Base-by-base conservation (phyloP, 129 eudicot genomes). In the Tagetes patula region DNA sequence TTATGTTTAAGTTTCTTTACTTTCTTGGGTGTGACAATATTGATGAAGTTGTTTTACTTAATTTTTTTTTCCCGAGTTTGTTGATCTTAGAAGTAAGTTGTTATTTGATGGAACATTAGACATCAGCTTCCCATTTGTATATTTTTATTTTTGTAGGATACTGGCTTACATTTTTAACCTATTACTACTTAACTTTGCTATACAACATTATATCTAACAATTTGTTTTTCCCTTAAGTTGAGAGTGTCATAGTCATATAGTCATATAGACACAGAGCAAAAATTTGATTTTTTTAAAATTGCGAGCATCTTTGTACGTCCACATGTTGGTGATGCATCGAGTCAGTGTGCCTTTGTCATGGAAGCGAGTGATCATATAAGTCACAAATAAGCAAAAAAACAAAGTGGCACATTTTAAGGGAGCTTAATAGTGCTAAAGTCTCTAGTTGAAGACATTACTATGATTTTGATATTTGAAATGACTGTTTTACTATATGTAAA, bases 11-110 rank as follows among this genome's bases (percentile, higher is more conserved):
- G 55, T 30, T 65, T 49, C 5, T 76, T 55, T 33, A 50, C 45
- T 30, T 65, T 49, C 5, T 40, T 40, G 45, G 12, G 46, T 75
- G 50, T 39, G 66, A 36, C 27, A n/a, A 38, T 50, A 5, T 52
- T 50, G 13, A 49, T 64, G 37, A 37, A 65, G 61, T 38, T 74
- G n/a, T 74, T 62, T 48, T 62, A 11, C 61, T 37, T 74, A 37
- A 47, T 50, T 74, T 2, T 43, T 58, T 45, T 3, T 60, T 32
- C 34, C 41, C 8, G 62, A 60, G 48, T 73, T 73, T 46, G 49
- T 61, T 61, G 67, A 14, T 56, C 63, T 46, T 73, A 14, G 42
- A 53, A n/a, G 38, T 8, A n/a, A 39, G 48, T 38, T 33, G 20
- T 33, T 38, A 38, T 38, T 7, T 64, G 12, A 14, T 64, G 69